phyloP scores from a whole-genome alignment of 2,329 filamentous ascomycete species.

The Trichoderma hamatum region DNA sequence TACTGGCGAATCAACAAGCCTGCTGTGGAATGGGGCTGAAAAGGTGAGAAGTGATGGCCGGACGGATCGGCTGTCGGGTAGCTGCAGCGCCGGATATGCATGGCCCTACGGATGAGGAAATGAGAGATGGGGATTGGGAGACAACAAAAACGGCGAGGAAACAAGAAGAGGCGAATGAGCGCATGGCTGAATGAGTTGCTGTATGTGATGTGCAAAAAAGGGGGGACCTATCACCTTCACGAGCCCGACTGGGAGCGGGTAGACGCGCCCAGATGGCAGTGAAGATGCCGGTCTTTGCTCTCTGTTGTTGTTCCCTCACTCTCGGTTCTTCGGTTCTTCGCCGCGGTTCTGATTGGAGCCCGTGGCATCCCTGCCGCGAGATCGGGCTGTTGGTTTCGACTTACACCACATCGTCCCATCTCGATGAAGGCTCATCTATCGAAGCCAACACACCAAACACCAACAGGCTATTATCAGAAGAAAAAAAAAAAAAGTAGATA shows the following conservation, averaged over 20 bases:
- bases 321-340: neutral
- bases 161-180: neutral
- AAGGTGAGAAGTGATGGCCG: constrained; percentile 17
- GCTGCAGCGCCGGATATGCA: constrained; percentile 22
- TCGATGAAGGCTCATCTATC: constrained; percentile 6
- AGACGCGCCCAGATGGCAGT: no score
- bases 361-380: neutral
- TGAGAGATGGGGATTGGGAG: neutral
- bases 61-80: constrained; percentile 24
- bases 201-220: neutral
- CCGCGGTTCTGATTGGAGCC: neutral
- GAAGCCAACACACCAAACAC: constrained; percentile 6
- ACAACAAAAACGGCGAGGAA: neutral
- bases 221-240: neutral
- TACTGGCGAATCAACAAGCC: neutral
- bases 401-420: constrained; percentile 20
- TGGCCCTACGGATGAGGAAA: constrained; percentile 17
- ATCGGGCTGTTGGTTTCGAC: constrained; percentile 12
- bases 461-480: neutral
- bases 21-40: neutral
- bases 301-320: neutral
- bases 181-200: neutral
- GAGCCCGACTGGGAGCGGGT: neutral
- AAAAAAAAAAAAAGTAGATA: no score
- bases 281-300: no score